A percentile compares a stretch with the other conserved stretches of the same genome.
Evolutionary conservation across 2,329 filamentous ascomycete species (phyloP).

Genomic region (Fusarium protoensiforme): DNA sequence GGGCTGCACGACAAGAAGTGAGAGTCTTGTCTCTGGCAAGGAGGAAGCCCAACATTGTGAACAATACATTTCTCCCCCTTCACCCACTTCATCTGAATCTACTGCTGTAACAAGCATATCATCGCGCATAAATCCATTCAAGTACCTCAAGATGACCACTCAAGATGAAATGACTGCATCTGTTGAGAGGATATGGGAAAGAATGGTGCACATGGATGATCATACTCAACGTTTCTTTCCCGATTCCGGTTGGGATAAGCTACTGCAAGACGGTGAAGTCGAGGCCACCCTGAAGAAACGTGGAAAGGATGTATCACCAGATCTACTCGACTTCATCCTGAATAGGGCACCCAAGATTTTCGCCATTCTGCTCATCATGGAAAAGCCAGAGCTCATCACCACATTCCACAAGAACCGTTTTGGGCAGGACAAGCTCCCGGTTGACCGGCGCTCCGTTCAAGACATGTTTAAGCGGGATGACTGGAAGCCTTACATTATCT

Average conservation of each 20-base stretch:
- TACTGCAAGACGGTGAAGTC: not conserved
- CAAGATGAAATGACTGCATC: not conserved
- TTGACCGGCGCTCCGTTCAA: not conserved
- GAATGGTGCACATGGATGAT: not conserved
- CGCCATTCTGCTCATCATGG: not conserved
- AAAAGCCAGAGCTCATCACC: not conserved
- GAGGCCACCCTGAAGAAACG: not conserved
- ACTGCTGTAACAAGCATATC: not conserved
- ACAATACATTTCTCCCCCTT: not conserved
- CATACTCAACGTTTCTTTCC: not conserved
- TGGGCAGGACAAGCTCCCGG: not conserved
- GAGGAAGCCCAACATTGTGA: not conserved
- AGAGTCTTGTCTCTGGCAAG: not conserved
- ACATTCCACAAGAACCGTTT: not conserved
- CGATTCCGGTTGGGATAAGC: not conserved
- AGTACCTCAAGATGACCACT: not conserved
- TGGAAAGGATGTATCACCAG: not conserved
- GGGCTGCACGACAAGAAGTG: not conserved
- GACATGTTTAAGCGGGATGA: not conserved
- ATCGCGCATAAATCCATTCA: not conserved
- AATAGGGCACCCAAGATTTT: not conserved
- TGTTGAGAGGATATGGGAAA: not conserved
- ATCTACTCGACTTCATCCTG: not conserved
- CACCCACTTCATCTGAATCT: not conserved
- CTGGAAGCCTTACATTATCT: not conserved